phyloP scores from a whole-genome alignment of 2,329 filamentous ascomycete species.

The Fusarium hainanense region DNA sequence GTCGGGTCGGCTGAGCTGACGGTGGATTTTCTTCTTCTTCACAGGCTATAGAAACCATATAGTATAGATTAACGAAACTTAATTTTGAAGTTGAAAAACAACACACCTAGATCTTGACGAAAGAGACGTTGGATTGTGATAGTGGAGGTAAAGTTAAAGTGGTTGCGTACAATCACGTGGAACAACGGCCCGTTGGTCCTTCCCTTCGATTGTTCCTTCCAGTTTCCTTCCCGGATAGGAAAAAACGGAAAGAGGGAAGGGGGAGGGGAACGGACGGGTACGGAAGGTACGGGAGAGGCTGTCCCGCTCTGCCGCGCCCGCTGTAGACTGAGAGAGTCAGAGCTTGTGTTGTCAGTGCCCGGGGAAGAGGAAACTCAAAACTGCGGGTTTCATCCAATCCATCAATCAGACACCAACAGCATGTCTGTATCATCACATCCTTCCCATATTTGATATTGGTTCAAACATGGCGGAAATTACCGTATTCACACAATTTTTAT shows the following conservation, averaged over 20 bases:
- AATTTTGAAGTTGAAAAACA: background rate
- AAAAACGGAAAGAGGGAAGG: slow-evolving; percentile 13
- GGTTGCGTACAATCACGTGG: slow-evolving; percentile 38
- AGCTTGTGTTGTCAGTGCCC: background rate
- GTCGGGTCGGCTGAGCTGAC: slow-evolving; percentile 3
- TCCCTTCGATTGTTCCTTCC: slow-evolving; percentile 24
- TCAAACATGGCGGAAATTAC: background rate
- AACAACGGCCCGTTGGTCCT: slow-evolving; percentile 10
- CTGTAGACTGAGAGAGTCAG: background rate
- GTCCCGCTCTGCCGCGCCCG: slow-evolving; percentile 5
- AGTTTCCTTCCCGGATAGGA: slow-evolving; percentile 18
- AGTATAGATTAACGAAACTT: background rate
- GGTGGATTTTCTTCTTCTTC: background rate
- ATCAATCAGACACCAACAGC: slow-evolving; percentile 26
- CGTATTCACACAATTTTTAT: background rate
- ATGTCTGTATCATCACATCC: slow-evolving; percentile 20
- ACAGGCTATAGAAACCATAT: slow-evolving; percentile 9
- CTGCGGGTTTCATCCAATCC: slow-evolving; percentile 16
- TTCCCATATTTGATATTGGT: background rate
- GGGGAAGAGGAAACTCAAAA: slow-evolving; percentile 35
- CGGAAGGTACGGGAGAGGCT: slow-evolving; percentile 10
- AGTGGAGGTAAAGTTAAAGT: slow-evolving; percentile 1
- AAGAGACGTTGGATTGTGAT: background rate
- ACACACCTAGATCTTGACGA: background rate
- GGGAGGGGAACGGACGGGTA: slow-evolving; percentile 15